Evolutionary conservation across 108 stramenopile species (phyloP), one percentile per base, ranked within the genome.

Genomic region (Conticribra weissflogii): DNA sequence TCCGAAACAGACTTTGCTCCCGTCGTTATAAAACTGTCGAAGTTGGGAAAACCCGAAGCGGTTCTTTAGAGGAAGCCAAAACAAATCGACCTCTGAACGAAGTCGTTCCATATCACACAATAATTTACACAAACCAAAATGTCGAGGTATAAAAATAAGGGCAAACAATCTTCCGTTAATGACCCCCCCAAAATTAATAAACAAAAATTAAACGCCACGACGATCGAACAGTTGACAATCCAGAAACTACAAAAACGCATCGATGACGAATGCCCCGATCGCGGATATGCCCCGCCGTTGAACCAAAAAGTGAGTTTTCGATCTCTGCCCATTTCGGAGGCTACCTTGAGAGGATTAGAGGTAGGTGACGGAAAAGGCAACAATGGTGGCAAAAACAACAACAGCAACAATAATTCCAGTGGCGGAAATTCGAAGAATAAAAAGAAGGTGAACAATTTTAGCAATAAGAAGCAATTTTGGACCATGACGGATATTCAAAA

Each of bases 401-500:
- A 31, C 18, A 49, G 18, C 34, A 58, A 30, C 3, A 45, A 49
- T 9, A 49, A 50, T 2, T 27, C 41, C 28, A 72, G 49, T 27
- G 54, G 25, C 23, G 49, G 31, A 54, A 68, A 58, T 30, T 49
- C 36, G 8, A 55, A 52, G 45, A 81, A 76, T 16, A 74, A 63
- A 28, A 86, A 83, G 49, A 78, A 72, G n/a, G 58, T 63, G 31
- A 47, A 61, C 45, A 64, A 36, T 34, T 36, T 41, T 46, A 58
- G 59, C 54, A 81, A 83, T 19, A 81, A 74, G 52, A 84, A 82
- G 48, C 81, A 76, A 31, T 96, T 94, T 56, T 85, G 84, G 24
- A 92, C 82, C 56, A 89, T 94, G 89, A 98, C 97, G 21, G 89
- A 91, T 47, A 96, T 98, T 59, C 96, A 98, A 68, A 86, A 85